A percentile compares a stretch with the other conserved stretches of the same genome.
These are phyloP conservation scores for Candida freyschussii DNA, from an alignment of 1,139 yeast species.

Conservation along the genomic window DNA sequence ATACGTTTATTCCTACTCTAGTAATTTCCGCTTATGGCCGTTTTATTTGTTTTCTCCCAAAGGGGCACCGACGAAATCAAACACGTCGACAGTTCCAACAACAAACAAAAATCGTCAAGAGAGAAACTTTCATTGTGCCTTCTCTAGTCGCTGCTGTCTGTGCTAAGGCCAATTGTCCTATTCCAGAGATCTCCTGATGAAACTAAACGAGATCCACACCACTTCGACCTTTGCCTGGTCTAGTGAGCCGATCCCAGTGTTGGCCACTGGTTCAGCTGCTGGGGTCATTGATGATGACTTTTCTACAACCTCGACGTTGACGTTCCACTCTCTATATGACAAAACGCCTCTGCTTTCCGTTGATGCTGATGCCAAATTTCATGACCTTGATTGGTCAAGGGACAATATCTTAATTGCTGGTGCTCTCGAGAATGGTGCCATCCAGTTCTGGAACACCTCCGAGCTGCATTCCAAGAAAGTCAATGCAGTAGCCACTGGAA, in stretches of 20 bases:
- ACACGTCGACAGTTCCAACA: background rate
- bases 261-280: constrained; percentile 90
- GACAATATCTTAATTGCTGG: constrained; percentile 73
- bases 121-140: too few relatives aligned
- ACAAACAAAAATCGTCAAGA: too few relatives aligned
- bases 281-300: constrained; percentile 92
- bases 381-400: constrained; percentile 85
- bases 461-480: constrained; percentile 35
- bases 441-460: constrained; percentile 72
- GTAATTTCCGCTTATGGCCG: too few relatives aligned
- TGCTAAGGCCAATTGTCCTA: too few relatives aligned
- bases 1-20: too few relatives aligned
- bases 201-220: constrained; percentile 74
- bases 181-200: constrained; percentile 46
- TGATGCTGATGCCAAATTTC: constrained; percentile 51
- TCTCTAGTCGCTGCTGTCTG: too few relatives aligned
- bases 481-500: constrained; percentile 40
- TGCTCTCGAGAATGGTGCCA: constrained; percentile 77
- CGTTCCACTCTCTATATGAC: constrained; percentile 65
- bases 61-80: too few relatives aligned
- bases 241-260: constrained; percentile 60
- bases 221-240: constrained; percentile 98
- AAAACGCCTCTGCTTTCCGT: constrained; percentile 52
- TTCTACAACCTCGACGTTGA: constrained; percentile 70
- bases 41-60: too few relatives aligned